Evolutionary conservation across 1,284 basidiomycete species (phyloP).

Genomic region (Sporisorium exsertum): DNA sequence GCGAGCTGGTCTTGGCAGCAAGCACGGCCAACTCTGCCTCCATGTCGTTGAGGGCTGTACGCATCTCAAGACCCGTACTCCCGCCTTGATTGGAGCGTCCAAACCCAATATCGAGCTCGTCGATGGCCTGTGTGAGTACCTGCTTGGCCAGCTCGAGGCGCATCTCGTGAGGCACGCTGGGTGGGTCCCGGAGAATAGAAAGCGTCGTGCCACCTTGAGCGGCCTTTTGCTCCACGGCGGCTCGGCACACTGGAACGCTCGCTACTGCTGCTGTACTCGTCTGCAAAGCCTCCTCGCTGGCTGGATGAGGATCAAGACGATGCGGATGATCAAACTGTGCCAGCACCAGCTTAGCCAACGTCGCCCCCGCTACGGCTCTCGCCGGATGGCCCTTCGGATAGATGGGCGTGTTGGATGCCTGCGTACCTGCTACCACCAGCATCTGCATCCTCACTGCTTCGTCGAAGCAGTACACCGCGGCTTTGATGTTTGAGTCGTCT

Average conservation of each 20-base stretch:
- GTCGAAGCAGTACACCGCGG: slow-evolving; percentile 44
- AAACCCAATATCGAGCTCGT: slow-evolving; percentile 52
- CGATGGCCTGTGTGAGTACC: slow-evolving; percentile 48
- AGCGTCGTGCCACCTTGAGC: slow-evolving; percentile 20
- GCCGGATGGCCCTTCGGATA: slow-evolving; percentile 81
- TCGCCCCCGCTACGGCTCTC: slow-evolving; percentile 80
- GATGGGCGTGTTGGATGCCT: slow-evolving; percentile 68
- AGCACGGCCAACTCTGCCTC: slow-evolving; percentile 35
- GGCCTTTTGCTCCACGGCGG: slow-evolving; percentile 19
- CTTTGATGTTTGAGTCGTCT: slow-evolving; percentile 8
- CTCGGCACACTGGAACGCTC: slow-evolving; percentile 18
- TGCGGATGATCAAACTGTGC: slow-evolving; percentile 74
- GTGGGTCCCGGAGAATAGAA: slow-evolving; percentile 33
- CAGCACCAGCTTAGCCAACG: slow-evolving; percentile 82
- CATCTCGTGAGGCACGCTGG: slow-evolving; percentile 30
- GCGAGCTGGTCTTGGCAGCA: slow-evolving; percentile 25
- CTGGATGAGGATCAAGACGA: slow-evolving; percentile 11
- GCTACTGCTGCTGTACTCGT: background rate
- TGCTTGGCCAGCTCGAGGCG: slow-evolving; percentile 39
- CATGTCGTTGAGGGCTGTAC: slow-evolving; percentile 30
- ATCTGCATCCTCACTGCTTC: slow-evolving; percentile 70
- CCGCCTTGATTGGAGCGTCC: slow-evolving; percentile 48
- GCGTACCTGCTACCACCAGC: slow-evolving; percentile 75
- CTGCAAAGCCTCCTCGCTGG: background rate
- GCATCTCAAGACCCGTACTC: slow-evolving; percentile 24